phyloP scores from a whole-genome alignment of 441 rosid species.

The Kokia cookei region DNA sequence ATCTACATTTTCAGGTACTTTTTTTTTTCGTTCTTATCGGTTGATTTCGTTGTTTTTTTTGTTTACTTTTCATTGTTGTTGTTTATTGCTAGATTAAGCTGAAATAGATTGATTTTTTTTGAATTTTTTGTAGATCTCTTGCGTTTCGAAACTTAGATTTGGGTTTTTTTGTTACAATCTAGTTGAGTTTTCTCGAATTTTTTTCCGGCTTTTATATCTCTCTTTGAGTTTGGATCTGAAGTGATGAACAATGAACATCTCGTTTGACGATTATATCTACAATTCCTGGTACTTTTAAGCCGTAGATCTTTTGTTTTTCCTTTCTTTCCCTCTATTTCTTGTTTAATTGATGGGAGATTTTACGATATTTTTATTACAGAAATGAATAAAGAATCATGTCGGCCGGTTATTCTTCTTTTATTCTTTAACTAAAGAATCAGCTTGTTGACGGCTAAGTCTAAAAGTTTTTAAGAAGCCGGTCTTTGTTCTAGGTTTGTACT shows the following conservation, averaged over 20 bases:
- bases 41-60: background rate
- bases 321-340: background rate
- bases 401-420: background rate
- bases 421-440: background rate
- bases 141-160: background rate
- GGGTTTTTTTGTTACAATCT: background rate
- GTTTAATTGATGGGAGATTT: background rate
- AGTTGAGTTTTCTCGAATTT: background rate
- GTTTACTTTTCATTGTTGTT: background rate
- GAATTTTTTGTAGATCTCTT: background rate
- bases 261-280: background rate
- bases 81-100: conserved; percentile 1
- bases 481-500: background rate
- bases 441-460: background rate
- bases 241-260: background rate
- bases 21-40: background rate
- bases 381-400: background rate
- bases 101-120: background rate
- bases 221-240: conserved; percentile 8
- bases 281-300: background rate
- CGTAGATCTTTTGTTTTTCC: background rate
- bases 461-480: too few relatives aligned
- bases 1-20: conserved; percentile 2
- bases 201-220: background rate
- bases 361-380: background rate